Conservation (phyloP, 495 filamentous ascomycete species). For the Oidiodendron maius region DNA sequence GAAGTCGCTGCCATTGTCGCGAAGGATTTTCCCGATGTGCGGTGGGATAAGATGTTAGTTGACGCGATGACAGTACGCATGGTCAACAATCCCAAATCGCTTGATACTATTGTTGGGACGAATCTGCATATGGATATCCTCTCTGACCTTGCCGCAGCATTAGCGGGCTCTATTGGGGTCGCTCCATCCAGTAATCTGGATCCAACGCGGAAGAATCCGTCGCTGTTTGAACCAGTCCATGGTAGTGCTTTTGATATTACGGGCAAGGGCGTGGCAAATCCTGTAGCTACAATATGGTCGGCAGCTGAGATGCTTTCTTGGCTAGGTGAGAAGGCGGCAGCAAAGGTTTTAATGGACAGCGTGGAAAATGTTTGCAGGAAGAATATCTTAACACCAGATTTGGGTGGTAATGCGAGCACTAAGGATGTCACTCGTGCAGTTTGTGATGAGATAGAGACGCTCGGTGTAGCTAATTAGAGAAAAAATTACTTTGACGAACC, state of each 20-base stretch:
- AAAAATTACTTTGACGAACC: no score
- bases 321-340: slow-evolving; percentile 52
- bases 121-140: slow-evolving; percentile 53
- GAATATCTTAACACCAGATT: slow-evolving; percentile 51
- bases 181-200: slow-evolving; percentile 74
- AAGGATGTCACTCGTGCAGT: slow-evolving; percentile 58
- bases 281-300: slow-evolving; percentile 64
- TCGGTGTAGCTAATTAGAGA: no score
- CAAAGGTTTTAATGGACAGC: slow-evolving; percentile 46
- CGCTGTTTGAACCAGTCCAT: slow-evolving; percentile 88
- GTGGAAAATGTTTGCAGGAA: slow-evolving; percentile 55
- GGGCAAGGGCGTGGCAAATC: slow-evolving; percentile 66
- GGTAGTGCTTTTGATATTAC: slow-evolving; percentile 65
- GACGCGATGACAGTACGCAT: slow-evolving; percentile 54
- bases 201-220: slow-evolving; percentile 47
- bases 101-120: slow-evolving; percentile 51
- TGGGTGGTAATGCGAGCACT: slow-evolving; percentile 50
- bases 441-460: slow-evolving; percentile 46
- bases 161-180: slow-evolving; percentile 76
- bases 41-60: slow-evolving; percentile 51
- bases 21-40: slow-evolving; percentile 41
- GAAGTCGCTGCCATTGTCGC: slow-evolving; percentile 41
- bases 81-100: slow-evolving; percentile 43
- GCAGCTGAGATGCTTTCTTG: slow-evolving; percentile 63
- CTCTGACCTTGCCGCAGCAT: slow-evolving; percentile 70